A percentile compares a stretch with the other conserved stretches of the same genome.
Conservation (phyloP, 1,284 basidiomycete genomes). For the Rhodotorula sp. region DNA sequence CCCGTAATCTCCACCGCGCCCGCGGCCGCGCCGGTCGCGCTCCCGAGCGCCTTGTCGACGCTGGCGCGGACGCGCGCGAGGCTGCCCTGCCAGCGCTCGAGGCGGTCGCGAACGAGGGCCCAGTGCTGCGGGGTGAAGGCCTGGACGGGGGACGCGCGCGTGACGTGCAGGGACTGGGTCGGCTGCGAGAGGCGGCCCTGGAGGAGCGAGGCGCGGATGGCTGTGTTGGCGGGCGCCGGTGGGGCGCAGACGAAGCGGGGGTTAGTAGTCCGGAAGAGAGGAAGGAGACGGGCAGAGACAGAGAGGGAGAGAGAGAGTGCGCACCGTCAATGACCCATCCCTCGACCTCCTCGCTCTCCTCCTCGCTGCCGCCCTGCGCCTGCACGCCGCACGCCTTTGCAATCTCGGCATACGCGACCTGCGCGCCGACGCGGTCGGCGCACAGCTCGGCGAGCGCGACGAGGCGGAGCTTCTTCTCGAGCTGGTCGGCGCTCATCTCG, state of each 20-base stretch:
- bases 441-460: constrained; percentile 77
- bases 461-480: constrained; percentile 79
- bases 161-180: constrained; percentile 71
- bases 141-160: constrained; percentile 65
- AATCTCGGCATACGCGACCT: constrained; percentile 73
- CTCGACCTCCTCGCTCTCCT: constrained; percentile 72
- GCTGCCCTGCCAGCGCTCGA: constrained; percentile 76
- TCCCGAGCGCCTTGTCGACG: constrained; percentile 53
- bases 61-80: constrained; percentile 69
- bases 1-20: constrained; percentile 2
- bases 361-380: constrained; percentile 53
- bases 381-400: constrained; percentile 68
- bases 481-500: constrained; percentile 39
- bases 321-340: constrained; percentile 89
- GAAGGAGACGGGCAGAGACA: background rate
- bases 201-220: constrained; percentile 79
- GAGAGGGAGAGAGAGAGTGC: constrained; percentile 37
- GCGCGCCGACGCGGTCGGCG: constrained; percentile 72
- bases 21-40: background rate
- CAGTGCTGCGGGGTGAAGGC: constrained; percentile 68
- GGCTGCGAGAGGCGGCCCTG: constrained; percentile 84
- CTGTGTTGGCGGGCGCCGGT: constrained; percentile 54
- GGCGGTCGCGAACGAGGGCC: constrained; percentile 74
- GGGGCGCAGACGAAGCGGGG: background rate
- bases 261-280: too few species aligned